phyloP scores from a whole-genome alignment of 2,329 filamentous ascomycete species.

The Orbilia oligospora region DNA sequence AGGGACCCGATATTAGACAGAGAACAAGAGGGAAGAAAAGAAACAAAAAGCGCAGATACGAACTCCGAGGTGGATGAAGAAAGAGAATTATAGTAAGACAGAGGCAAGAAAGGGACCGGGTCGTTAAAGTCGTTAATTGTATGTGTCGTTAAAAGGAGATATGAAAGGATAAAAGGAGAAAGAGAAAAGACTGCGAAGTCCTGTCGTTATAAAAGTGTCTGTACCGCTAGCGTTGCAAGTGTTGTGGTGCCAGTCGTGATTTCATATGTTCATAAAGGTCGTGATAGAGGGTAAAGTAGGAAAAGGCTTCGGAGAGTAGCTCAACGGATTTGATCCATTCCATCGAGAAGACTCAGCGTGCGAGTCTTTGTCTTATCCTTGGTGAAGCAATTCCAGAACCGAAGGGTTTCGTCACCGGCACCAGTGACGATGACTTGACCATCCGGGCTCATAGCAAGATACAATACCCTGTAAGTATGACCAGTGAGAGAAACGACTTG shows the following conservation, averaged over 20 bases:
- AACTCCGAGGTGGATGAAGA: slow-evolving; percentile 35
- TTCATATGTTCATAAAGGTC: slow-evolving; percentile 45
- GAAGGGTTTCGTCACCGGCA: slow-evolving; percentile 92
- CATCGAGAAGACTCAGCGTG: slow-evolving; percentile 67
- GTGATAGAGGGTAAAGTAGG: slow-evolving; percentile 34
- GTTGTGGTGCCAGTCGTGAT: slow-evolving; percentile 39
- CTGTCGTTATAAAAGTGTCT: slow-evolving; percentile 45
- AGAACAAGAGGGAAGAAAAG: slow-evolving; percentile 22
- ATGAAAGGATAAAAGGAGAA: slow-evolving; percentile 12
- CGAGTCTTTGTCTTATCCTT: slow-evolving; percentile 78
- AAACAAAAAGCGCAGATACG: slow-evolving; percentile 23
- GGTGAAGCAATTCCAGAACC: slow-evolving; percentile 96
- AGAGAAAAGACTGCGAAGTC: slow-evolving; percentile 6
- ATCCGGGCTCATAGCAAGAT: slow-evolving; percentile 97
- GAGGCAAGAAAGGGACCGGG: slow-evolving; percentile 36
- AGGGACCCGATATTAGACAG: slow-evolving; percentile 36
- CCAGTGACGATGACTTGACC: slow-evolving; percentile 94
- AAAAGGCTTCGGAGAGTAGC: slow-evolving; percentile 18
- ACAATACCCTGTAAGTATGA: slow-evolving; percentile 95
- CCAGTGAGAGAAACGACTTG: slow-evolving; percentile 95
- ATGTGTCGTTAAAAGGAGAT: slow-evolving; percentile 35
- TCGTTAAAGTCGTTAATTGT: slow-evolving; percentile 56
- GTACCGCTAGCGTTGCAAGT: slow-evolving; percentile 47
- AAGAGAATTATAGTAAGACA: slow-evolving; percentile 40
- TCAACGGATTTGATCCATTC: slow-evolving; percentile 64